Percentiles rank a stretch among this genome's conserved stretches.
Conservation (phyloP, 176 grass and related monocot genomes). For the Echinochloa phyllopogon region DNA sequence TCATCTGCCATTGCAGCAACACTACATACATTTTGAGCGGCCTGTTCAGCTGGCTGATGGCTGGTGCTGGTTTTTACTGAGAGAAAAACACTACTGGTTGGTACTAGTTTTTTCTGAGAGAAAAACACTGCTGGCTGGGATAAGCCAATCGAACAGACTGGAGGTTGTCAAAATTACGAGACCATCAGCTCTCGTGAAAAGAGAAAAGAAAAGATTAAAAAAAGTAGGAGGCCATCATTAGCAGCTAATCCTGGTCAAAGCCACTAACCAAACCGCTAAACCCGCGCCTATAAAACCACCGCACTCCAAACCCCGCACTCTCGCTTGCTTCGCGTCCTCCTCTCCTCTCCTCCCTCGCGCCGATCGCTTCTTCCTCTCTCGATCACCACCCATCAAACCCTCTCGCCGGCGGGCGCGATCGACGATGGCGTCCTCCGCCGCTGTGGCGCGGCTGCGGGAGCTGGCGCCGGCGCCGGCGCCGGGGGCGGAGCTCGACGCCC, state of each 20-base stretch:
- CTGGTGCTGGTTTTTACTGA: too few relatives aligned
- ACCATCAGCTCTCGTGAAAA: too few relatives aligned
- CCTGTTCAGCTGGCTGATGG: too few relatives aligned
- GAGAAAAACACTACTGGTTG: too few relatives aligned
- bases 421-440: constrained; percentile 31
- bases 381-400: not conserved
- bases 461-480: constrained; percentile 34
- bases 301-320: not conserved
- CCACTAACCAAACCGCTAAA: not conserved
- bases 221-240: not conserved
- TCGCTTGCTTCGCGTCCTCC: not conserved
- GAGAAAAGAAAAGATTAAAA: too few relatives aligned
- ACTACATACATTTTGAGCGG: not conserved
- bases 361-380: not conserved
- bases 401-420: constrained; percentile 12
- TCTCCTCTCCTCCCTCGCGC: not conserved
- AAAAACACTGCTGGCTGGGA: too few relatives aligned
- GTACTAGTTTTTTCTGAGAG: too few relatives aligned
- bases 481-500: constrained; percentile 26
- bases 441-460: constrained; percentile 33
- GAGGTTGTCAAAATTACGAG: not conserved
- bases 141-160: too few relatives aligned
- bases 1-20: not conserved
- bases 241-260: not conserved
- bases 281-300: constrained; percentile 33